Conservation (phyloP, 2,329 filamentous ascomycete species). For the Leptographium galeiforme region DNA sequence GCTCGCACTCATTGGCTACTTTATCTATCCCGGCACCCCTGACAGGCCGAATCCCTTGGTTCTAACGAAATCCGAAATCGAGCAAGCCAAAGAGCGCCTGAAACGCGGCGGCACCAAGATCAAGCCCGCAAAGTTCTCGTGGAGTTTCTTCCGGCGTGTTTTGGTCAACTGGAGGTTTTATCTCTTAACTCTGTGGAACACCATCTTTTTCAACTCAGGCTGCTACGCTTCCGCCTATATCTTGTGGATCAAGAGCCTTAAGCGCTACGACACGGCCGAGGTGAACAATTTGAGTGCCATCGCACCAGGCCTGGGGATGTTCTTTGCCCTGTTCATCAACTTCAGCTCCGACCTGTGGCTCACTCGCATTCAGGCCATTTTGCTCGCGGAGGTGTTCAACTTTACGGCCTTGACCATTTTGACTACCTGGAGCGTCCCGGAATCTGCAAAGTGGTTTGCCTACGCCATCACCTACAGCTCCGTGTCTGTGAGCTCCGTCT, state of each 20-base stretch:
- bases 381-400: slow-evolving; percentile 35
- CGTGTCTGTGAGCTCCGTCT: slow-evolving; percentile 36
- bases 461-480: slow-evolving; percentile 34
- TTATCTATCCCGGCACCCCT: slow-evolving; percentile 34
- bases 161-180: no score
- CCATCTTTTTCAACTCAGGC: slow-evolving; percentile 3
- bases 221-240: slow-evolving; percentile 34
- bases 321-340: slow-evolving; percentile 39
- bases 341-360: slow-evolving; percentile 40
- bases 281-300: slow-evolving; percentile 7
- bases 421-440: slow-evolving; percentile 41
- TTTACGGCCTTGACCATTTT: slow-evolving; percentile 39
- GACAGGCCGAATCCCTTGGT: slow-evolving; percentile 22
- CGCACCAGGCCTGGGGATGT: slow-evolving; percentile 33
- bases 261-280: background rate
- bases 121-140: no score
- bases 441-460: slow-evolving; percentile 38
- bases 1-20: slow-evolving; percentile 34
- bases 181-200: background rate
- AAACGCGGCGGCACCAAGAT: slow-evolving; percentile 8
- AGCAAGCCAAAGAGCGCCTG: slow-evolving; percentile 20
- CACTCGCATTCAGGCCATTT: slow-evolving; percentile 42
- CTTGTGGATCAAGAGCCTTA: slow-evolving; percentile 43
- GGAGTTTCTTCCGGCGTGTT: no score
- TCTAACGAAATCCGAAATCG: slow-evolving; percentile 19